Conservation (phyloP, 129 eudicot species). For the Flaveria trinervia region DNA sequence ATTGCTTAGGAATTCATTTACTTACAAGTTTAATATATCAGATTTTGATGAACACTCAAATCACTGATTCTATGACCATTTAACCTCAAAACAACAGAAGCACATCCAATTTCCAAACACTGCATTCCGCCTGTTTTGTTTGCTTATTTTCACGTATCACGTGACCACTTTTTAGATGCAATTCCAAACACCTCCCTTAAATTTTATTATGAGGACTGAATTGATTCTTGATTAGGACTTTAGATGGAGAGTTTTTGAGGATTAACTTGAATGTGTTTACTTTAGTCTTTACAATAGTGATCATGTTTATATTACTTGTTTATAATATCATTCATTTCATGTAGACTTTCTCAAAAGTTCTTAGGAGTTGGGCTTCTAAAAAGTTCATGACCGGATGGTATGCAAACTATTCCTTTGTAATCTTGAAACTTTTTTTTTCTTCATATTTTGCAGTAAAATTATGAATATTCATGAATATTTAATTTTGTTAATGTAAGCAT, state of each 20-base stretch:
- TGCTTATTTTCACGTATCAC: not conserved
- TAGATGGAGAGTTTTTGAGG: slow-evolving; percentile 15
- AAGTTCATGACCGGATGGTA: slow-evolving; percentile 98
- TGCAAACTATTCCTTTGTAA: slow-evolving; percentile 24
- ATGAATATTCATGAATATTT: not conserved
- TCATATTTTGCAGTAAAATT: not conserved
- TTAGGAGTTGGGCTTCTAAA: slow-evolving; percentile 91
- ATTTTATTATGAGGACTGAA: not conserved
- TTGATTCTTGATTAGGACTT: slow-evolving; percentile 8
- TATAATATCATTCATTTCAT: slow-evolving; percentile 16
- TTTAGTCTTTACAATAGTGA: not conserved
- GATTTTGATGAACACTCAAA: not conserved
- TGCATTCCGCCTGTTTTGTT: not conserved
- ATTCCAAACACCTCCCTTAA: not conserved
- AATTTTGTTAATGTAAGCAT: not conserved
- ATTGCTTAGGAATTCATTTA: not conserved
- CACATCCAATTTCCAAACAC: not conserved
- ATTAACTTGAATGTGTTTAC: not conserved
- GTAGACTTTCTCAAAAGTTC: slow-evolving; percentile 79
- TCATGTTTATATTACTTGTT: not conserved
- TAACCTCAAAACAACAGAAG: not conserved
- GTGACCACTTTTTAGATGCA: not conserved
- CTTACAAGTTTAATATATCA: not conserved
- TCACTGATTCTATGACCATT: not conserved
- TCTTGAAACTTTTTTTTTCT: slow-evolving; percentile 4